A percentile compares a stretch with the other conserved stretches of the same genome.
phyloP scores from a whole-genome alignment of 2,329 filamentous ascomycete genomes.

The Penicillium sp. region DNA sequence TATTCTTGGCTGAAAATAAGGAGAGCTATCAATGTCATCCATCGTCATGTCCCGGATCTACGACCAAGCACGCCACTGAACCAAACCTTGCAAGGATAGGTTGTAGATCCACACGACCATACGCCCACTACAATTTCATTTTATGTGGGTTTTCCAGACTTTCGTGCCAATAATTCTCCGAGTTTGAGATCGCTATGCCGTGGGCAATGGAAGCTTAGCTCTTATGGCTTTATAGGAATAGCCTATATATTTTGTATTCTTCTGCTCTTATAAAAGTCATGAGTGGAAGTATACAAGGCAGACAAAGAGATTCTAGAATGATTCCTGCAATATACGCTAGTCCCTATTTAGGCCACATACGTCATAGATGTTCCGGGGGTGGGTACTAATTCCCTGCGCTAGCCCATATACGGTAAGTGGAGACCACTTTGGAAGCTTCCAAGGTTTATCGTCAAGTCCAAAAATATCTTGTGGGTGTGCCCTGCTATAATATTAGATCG shows the following conservation, averaged over 20 bases:
- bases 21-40: conserved; percentile 11
- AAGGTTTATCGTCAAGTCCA: neutral
- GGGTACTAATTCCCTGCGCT: neutral
- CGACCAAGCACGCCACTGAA: conserved; percentile 9
- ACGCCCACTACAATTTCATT: neutral
- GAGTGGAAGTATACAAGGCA: neutral
- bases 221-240: neutral
- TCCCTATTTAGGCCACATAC: neutral
- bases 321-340: neutral
- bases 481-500: neutral
- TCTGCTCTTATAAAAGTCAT: neutral
- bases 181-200: neutral
- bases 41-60: conserved; percentile 13
- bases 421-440: neutral
- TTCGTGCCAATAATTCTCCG: neutral
- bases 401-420: neutral
- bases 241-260: neutral
- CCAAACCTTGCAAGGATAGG: neutral
- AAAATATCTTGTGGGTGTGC: neutral
- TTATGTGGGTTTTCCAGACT: neutral
- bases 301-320: neutral
- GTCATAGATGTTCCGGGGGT: neutral
- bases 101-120: neutral
- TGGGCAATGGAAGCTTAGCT: neutral
- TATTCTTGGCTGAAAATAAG: neutral